A percentile compares a stretch with the other conserved stretches of the same genome.
Conservation (phyloP, 2,329 filamentous ascomycete genomes). For the Verticillium alfalfae region DNA sequence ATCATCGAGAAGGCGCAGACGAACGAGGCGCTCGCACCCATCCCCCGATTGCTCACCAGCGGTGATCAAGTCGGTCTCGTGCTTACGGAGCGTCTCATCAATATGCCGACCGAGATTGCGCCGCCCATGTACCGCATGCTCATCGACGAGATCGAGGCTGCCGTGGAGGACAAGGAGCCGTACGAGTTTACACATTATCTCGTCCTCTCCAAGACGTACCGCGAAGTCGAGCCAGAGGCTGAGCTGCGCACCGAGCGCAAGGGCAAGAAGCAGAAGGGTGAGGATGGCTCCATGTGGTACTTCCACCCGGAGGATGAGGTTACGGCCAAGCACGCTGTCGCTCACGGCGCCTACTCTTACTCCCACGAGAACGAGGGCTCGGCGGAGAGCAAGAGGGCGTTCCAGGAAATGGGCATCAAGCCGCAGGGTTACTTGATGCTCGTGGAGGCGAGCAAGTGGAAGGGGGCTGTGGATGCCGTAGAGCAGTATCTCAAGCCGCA, state of each 20-base stretch:
- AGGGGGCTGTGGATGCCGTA: constrained; percentile 69
- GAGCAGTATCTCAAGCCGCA: constrained; percentile 61
- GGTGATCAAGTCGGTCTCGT: constrained; percentile 69
- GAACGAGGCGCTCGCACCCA: constrained; percentile 46
- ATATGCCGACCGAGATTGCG: constrained; percentile 89
- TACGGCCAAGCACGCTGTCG: constrained; percentile 69
- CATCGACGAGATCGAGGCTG: constrained; percentile 82
- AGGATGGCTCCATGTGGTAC: constrained; percentile 65
- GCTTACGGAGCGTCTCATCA: constrained; percentile 89
- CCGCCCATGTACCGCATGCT: constrained; percentile 96
- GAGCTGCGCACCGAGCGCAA: constrained; percentile 62
- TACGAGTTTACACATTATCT: constrained; percentile 93
- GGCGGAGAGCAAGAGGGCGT: constrained; percentile 88
- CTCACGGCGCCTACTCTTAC: constrained; percentile 67
- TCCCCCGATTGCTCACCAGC: constrained; percentile 53
- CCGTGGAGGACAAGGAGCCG: constrained; percentile 83
- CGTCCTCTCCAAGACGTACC: constrained; percentile 86
- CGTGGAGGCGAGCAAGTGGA: constrained; percentile 75
- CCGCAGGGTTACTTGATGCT: constrained; percentile 80
- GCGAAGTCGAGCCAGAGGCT: constrained; percentile 76
- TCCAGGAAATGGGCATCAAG: constrained; percentile 87
- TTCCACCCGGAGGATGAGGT: constrained; percentile 97
- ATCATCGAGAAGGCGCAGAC: constrained; percentile 51
- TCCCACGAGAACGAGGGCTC: constrained; percentile 75
- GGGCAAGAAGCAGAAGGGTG: constrained; percentile 60